Evolutionary conservation across 2,329 filamentous ascomycete genomes (phyloP), one percentile per base, ranked within the genome.

Genomic region (Metarhizium sp.): DNA sequence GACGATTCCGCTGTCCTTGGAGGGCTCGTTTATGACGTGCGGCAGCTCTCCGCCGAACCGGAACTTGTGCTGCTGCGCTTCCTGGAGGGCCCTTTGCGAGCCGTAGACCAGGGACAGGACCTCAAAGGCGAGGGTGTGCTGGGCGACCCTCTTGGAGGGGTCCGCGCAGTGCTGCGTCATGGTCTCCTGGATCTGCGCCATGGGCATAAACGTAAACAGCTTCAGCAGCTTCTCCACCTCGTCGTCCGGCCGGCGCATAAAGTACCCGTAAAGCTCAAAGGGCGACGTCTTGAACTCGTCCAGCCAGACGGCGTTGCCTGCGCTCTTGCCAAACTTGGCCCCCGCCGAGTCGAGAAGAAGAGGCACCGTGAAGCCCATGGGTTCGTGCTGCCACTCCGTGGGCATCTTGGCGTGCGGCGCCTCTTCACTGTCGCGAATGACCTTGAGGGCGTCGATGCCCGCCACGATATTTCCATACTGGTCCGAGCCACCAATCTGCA

Each of bases 401-500:
- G 76, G 73, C 50, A 79, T 67, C 60, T 61, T 68, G 38, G 62
- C 46, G 4, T 63, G 55, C 1, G 74, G 75, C 50, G 80, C 68
- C 38, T 78, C 74, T 57, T 85, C 78, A 50, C 71, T 74, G 46
- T 79, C 78, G 54, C 86, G 80, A 47, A 92, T 84, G 54, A 85
- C 78, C 69, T 92, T 92, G 63, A 97, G 81, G 2, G 88, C 82
- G 58, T 96, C 90, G 66, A 94, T 86, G 51, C 94, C 94, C 13
- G 92, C 85, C 32, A 95, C 81, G 60, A 99, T 97, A 71, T 99
- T 99, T 59, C 94, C 94, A 67, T 87, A 97, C 73, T 99, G 94
- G 67, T 99, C 94, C 6, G 91, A 91, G 43, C 94, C 94, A 56
- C 94, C 94, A 53, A 99, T 89, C 72, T 99, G 91, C 67, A 97